These are phyloP conservation scores for Cryptococcus sp. DNA, from an alignment of 1,284 basidiomycete genomes.

Conservation along the genomic window DNA sequence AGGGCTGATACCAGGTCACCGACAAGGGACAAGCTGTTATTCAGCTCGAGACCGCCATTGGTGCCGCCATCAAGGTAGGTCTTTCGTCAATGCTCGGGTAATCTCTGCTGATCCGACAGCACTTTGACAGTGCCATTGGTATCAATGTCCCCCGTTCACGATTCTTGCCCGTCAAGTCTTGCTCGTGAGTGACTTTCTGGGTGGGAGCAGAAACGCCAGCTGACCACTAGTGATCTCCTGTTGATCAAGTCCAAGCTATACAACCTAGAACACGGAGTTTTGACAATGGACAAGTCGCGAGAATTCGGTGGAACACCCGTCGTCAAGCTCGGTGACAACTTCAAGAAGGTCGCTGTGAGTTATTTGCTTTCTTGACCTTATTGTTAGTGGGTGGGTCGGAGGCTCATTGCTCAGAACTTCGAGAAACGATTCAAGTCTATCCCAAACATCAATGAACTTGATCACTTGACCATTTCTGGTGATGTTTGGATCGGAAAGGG, in stretches of 20 bases:
- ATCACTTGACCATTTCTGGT: slow-evolving; percentile 94
- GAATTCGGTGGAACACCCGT: slow-evolving; percentile 94
- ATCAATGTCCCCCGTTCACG: slow-evolving; percentile 96
- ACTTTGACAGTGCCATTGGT: slow-evolving; percentile 69
- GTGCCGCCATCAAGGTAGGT: slow-evolving; percentile 82
- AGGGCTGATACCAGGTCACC: slow-evolving; percentile 53
- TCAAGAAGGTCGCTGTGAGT: slow-evolving; percentile 68
- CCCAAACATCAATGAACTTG: slow-evolving; percentile 86
- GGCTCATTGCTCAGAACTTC: slow-evolving; percentile 59
- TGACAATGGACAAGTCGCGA: slow-evolving; percentile 82
- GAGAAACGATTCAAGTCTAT: slow-evolving; percentile 89
- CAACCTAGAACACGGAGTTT: slow-evolving; percentile 87
- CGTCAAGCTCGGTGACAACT: slow-evolving; percentile 85
- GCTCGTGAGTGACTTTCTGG: slow-evolving; percentile 57
- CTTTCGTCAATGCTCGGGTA: neutral
- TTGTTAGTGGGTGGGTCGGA: neutral
- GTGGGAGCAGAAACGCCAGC: slow-evolving; percentile 46
- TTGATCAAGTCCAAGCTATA: slow-evolving; percentile 98
- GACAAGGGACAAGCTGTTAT: slow-evolving; percentile 83
- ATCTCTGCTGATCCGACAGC: slow-evolving; percentile 18
- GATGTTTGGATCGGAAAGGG: slow-evolving; percentile 95
- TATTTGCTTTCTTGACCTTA: no score
- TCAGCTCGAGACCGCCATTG: slow-evolving; percentile 95
- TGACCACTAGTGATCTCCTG: slow-evolving; percentile 65
- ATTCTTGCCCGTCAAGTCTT: slow-evolving; percentile 86